Conservation (phyloP, 306 rosid genomes). For the Lathyrus aphaca region DNA sequence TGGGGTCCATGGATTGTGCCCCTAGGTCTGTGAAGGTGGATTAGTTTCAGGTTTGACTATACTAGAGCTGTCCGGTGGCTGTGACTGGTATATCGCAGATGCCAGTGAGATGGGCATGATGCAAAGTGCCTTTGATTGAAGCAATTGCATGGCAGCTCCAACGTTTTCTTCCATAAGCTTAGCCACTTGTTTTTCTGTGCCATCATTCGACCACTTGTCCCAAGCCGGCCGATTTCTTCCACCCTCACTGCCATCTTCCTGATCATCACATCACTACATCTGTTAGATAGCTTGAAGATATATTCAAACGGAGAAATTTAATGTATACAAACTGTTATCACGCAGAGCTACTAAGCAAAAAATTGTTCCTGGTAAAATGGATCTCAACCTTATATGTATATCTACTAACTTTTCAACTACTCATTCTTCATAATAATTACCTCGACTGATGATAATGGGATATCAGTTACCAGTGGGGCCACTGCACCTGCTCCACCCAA, state of each 20-base stretch:
- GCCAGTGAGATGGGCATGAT: slow-evolving; percentile 97
- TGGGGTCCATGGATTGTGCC: slow-evolving; percentile 44
- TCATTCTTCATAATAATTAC: slow-evolving; percentile 48
- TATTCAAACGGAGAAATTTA: neutral
- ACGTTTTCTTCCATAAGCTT: slow-evolving; percentile 98
- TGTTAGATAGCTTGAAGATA: slow-evolving; percentile 10
- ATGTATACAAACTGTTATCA: neutral
- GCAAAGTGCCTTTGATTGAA: slow-evolving; percentile 95
- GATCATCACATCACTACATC: slow-evolving; percentile 15
- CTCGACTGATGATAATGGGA: slow-evolving; percentile 94
- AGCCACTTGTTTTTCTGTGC: slow-evolving; percentile 89
- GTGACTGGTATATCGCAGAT: slow-evolving; percentile 89
- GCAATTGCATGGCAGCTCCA: slow-evolving; percentile 93
- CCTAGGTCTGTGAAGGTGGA: slow-evolving; percentile 71
- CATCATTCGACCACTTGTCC: slow-evolving; percentile 96
- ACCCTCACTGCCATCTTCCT: slow-evolving; percentile 91
- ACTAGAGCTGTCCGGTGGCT: slow-evolving; percentile 77
- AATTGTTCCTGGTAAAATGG: neutral
- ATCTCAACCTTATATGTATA: neutral
- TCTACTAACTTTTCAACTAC: slow-evolving; percentile 4
- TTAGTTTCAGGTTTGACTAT: slow-evolving; percentile 83
- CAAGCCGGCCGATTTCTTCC: slow-evolving; percentile 87
- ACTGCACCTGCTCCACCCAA: slow-evolving; percentile 99
- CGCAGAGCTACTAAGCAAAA: neutral
- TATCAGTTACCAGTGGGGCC: slow-evolving; percentile 93